Evolutionary conservation across 1,284 basidiomycete species (phyloP).

Genomic region (Meripilus lineatus): DNA sequence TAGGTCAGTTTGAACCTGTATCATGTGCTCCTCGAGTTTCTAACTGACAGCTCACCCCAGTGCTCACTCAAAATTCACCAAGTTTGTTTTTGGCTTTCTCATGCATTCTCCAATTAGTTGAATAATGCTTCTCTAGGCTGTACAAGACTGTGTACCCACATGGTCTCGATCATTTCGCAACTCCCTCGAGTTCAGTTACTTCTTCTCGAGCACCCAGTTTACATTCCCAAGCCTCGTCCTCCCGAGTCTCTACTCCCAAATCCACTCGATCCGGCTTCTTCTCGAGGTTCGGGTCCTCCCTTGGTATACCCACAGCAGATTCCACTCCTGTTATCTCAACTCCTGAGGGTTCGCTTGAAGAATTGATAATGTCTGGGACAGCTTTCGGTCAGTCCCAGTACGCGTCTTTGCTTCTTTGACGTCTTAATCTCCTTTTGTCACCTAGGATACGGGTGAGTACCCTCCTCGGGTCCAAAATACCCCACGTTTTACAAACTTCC

Average conservation of each 20-base stretch:
- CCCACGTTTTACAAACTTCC: too few species aligned
- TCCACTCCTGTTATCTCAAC: conserved; percentile 15
- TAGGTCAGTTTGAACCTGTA: conserved; percentile 34
- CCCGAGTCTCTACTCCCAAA: conserved; percentile 22
- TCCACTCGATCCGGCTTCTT: conserved; percentile 31
- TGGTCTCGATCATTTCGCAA: conserved; percentile 51
- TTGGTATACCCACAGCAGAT: conserved; percentile 15
- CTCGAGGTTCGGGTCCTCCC: conserved; percentile 29
- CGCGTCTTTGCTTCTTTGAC: conserved; percentile 7
- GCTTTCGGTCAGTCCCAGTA: conserved; percentile 55
- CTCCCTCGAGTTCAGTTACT: conserved; percentile 41
- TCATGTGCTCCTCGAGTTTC: conserved; percentile 2
- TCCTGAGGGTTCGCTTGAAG: conserved; percentile 56
- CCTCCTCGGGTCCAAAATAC: conserved; percentile 25
- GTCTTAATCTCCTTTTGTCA: conserved; percentile 3
- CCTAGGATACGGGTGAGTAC: too few species aligned
- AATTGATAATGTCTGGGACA: conserved; percentile 65
- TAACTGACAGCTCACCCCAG: conserved; percentile 26
- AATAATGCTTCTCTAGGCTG: conserved; percentile 38
- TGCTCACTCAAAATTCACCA: conserved; percentile 70
- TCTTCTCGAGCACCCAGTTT: conserved; percentile 35
- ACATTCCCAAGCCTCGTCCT: conserved; percentile 27
- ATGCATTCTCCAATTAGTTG: background rate
- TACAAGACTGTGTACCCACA: conserved; percentile 71
- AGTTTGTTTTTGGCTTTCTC: conserved; percentile 33